Base-by-base conservation (phyloP, 345 rosid species). In the Nasturtium officinale region DNA sequence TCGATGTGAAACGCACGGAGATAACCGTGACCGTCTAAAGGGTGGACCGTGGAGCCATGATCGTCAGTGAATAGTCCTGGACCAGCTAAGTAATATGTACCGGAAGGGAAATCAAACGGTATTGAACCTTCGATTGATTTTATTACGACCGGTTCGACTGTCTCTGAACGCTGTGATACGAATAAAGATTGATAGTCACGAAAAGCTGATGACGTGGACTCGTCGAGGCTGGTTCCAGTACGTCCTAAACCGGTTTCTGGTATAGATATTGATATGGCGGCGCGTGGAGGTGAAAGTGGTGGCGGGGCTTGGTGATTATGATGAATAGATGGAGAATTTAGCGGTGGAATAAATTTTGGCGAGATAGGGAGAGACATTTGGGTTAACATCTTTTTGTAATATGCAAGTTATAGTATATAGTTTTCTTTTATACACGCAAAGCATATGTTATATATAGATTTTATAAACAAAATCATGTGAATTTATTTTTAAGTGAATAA, bases 11-110 rank as follows among this genome's bases (percentile, higher is more conserved):
- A 93, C 16, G 97, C 87, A 64, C 97, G 84, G 20, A 93, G 85
- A 66, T 93, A 93, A 2, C 98, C 96, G 9, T 93, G 98, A 12
- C 97, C 97, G 64, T 93, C 98, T 6, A 93, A 61, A 2, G 98
- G 98, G 71, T 90, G 98, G 57, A 93, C 97, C 3, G 94, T 84
- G 11, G 98, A 93, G 13, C 98, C 98, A 7, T 93, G 85, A 62
- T 93, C 98, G 35, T 93, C 98, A 1, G 83, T 56, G 67, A 93
- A 93, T 5, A 93, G 75, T 7, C 98, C 97, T 3, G 97, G 98
- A 13, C 98, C 97, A 45, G 90, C 64, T 6, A 93, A 77, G 80
- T 89, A 93, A 71, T 93, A 93, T 1, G 94, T 93, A 28, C 98
- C 97, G 3, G 86, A 77, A 9, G 97, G 96, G 75, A 93, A 90